These are phyloP conservation scores for Lichtheimia hyalospora DNA, from an alignment of 371 early-diverging fungal genomes.

Conservation along the genomic window DNA sequence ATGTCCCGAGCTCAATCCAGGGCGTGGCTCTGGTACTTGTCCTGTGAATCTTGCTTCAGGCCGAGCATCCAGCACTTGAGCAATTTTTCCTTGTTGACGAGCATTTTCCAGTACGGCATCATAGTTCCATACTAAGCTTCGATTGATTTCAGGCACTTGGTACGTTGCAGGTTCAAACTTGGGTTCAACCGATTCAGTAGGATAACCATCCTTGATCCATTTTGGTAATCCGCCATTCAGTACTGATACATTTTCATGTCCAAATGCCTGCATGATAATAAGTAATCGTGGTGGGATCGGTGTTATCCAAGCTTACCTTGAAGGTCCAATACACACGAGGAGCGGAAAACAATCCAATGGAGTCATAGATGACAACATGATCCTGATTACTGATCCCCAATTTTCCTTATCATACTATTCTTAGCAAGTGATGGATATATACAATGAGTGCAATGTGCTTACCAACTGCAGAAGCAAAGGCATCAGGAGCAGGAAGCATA, in stretches of 20 bases:
- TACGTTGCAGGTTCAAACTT: conserved; percentile 31
- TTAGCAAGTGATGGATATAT: neutral
- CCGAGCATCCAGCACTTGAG: conserved; percentile 82
- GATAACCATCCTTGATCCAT: conserved; percentile 68
- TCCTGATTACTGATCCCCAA: conserved; percentile 71
- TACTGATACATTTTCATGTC: conserved; percentile 81
- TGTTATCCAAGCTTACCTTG: conserved; percentile 41
- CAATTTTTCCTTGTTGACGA: conserved; percentile 18
- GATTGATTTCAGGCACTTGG: conserved; percentile 39
- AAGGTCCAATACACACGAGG: conserved; percentile 85
- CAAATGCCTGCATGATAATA: conserved; percentile 63
- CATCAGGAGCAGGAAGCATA: conserved; percentile 72
- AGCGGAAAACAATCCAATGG: conserved; percentile 67
- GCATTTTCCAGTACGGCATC: conserved; percentile 52
- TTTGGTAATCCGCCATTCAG: conserved; percentile 85
- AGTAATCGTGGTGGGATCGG: neutral
- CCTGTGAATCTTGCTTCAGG: conserved; percentile 75
- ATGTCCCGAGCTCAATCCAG: conserved; percentile 82
- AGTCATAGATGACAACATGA: conserved; percentile 80
- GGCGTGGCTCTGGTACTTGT: conserved; percentile 80
- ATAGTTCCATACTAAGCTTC: conserved; percentile 57
- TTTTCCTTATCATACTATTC: conserved; percentile 31
- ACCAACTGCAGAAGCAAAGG: conserved; percentile 65
- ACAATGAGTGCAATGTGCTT: neutral
- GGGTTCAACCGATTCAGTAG: conserved; percentile 25